These are phyloP conservation scores for Elsinoe batatas DNA, from an alignment of 2,329 filamentous ascomycete genomes.

Conservation along the genomic window DNA sequence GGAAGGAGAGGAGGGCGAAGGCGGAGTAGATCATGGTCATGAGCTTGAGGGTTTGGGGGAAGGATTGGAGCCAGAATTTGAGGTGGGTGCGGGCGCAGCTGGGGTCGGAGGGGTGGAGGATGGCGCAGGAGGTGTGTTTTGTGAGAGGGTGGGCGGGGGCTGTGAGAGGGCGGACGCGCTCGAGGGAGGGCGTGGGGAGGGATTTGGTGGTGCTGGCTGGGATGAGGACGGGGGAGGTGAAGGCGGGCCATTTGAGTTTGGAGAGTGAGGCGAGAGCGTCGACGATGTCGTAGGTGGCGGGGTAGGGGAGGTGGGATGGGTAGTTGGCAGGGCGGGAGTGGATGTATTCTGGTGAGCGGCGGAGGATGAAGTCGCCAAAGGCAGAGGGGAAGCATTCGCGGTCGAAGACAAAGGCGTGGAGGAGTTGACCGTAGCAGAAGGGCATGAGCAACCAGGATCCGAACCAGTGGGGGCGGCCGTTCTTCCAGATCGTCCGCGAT, in stretches of 20 bases:
- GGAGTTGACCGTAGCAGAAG: slow-evolving; percentile 38
- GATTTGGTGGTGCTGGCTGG: slow-evolving; percentile 48
- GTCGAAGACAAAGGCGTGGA: slow-evolving; percentile 44
- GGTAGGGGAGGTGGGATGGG: slow-evolving; percentile 61
- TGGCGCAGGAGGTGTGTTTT: slow-evolving; percentile 73
- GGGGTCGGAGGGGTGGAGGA: slow-evolving; percentile 78
- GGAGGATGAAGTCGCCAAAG: slow-evolving; percentile 56
- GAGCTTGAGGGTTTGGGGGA: slow-evolving; percentile 68
- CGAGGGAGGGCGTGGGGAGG: slow-evolving; percentile 54
- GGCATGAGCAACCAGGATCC: slow-evolving; percentile 45
- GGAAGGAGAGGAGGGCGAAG: slow-evolving; percentile 60
- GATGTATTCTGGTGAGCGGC: slow-evolving; percentile 68
- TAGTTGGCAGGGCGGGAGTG: slow-evolving; percentile 61
- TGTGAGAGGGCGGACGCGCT: slow-evolving; percentile 64
- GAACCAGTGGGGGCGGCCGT: slow-evolving; percentile 58
- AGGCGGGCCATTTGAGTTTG: slow-evolving; percentile 74
- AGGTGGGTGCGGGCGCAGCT: slow-evolving; percentile 82
- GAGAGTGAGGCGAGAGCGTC: slow-evolving; percentile 77
- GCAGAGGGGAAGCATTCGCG: slow-evolving; percentile 44
- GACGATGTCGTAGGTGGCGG: slow-evolving; percentile 62
- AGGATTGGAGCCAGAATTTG: slow-evolving; percentile 75
- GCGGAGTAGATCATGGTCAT: slow-evolving; percentile 65
- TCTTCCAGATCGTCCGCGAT: slow-evolving; percentile 24
- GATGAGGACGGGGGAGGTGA: slow-evolving; percentile 78
- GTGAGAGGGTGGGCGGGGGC: slow-evolving; percentile 80